Evolutionary conservation across 2,329 filamentous ascomycete genomes (phyloP), one percentile per base, ranked within the genome.

Genomic region (Myrmaecium sp.): DNA sequence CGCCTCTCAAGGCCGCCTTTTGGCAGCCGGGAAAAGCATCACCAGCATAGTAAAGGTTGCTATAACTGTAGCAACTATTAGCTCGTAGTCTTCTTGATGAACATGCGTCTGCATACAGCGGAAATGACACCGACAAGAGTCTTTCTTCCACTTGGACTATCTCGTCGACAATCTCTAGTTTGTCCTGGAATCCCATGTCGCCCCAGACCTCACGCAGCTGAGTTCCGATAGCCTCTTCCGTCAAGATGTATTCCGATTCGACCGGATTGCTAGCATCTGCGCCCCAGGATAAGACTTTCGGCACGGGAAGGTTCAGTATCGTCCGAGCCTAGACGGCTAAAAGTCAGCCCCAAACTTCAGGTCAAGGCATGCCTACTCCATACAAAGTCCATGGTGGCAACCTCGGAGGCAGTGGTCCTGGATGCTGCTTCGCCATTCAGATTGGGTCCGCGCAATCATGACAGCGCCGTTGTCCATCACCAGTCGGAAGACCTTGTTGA

Each of bases 101-200:
- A 20, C 11, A 20, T 8, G 18, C 8, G n/a, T n/a, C n/a, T n/a
- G 33, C 39, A 28, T 36, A 55, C 51, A 36, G 27, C 21, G 40
- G 43, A 22, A 55, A 51, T 15, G 41, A 46, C 10, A 51, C 25
- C 3, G 44, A 47, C 14, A 51, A 33, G 28, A 56, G 37, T 31
- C 53, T 55, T 33, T 40, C 38, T 38, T 56, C 41, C 5, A 56
- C 41, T 3, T 27, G 23, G 5, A 55, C 41, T n/a, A 58, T 21
- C 15, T 51, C 44, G 22, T 49, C 34, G 19, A 52, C 37, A 29
- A 53, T 39, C 14, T 38, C 37, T 10, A 38, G 25, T 33, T 46
- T 50, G 14, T 35, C 28, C 9, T 31, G 23, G 26, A 46, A 18
- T 13, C 34, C 31, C 29, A 47, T 39, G 5, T 38, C 32, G 17